phyloP scores from a whole-genome alignment of 441 rosid species.

The Geranium incanum region DNA sequence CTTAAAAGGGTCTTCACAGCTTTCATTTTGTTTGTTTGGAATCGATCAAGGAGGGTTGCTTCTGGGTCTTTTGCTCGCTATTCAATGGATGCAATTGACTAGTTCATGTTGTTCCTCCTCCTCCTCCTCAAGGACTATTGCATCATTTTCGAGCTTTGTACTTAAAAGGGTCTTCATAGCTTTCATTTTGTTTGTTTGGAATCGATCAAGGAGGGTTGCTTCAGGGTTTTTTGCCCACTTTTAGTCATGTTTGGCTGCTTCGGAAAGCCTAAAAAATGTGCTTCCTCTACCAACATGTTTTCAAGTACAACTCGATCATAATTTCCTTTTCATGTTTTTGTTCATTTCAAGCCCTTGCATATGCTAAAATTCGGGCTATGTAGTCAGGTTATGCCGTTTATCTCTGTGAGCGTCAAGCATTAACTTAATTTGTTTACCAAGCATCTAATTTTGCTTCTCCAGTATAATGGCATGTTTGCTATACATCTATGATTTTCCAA shows the following conservation, averaged over 20 bases:
- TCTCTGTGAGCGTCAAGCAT: background rate
- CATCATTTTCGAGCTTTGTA: background rate
- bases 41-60: too few species aligned
- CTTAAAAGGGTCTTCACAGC: conserved; percentile 1
- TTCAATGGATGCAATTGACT: conserved; percentile 11
- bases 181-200: background rate
- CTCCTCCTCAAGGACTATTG: background rate
- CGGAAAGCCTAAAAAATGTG: conserved; percentile 40
- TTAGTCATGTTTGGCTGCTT: conserved; percentile 44
- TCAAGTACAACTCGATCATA: conserved; percentile 25
- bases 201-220: background rate
- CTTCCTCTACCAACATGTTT: conserved; percentile 38
- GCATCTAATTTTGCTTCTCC: background rate
- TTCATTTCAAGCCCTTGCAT: background rate
- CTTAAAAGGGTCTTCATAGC: conserved; percentile 4
- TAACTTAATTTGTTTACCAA: background rate
- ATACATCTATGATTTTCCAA: background rate
- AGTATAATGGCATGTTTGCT: background rate
- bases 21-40: background rate
- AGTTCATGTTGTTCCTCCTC: background rate
- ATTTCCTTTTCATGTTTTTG: background rate
- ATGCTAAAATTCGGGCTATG: background rate
- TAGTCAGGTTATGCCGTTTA: background rate
- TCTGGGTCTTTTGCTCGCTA: background rate
- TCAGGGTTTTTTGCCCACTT: conserved; percentile 8